Conservation (phyloP, 2,329 filamentous ascomycete species). For the Colletotrichum liriopes region DNA sequence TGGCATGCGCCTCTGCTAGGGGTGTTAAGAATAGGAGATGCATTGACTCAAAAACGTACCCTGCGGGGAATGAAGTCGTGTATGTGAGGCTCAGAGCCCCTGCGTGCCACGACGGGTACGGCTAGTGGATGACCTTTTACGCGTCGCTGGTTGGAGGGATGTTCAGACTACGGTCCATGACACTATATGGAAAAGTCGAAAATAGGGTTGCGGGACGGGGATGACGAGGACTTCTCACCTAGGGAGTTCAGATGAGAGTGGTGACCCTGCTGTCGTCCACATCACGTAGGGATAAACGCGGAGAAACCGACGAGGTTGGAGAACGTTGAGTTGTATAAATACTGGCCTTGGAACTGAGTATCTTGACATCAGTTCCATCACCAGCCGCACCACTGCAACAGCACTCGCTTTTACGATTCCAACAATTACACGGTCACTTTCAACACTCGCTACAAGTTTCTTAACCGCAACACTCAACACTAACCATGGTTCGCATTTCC, state of each 20-base stretch:
- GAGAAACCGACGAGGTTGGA: not conserved
- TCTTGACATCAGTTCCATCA: not conserved
- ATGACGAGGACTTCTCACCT: conserved; percentile 17
- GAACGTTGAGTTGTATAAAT: conserved; percentile 29
- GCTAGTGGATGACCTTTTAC: conserved; percentile 37
- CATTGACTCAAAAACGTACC: conserved; percentile 19
- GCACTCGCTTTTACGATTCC: conserved; percentile 15
- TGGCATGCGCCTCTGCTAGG: conserved; percentile 10
- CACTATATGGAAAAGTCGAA: conserved; percentile 21
- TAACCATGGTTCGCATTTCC: conserved; percentile 31
- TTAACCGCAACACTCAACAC: not conserved
- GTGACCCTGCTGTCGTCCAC: conserved; percentile 16
- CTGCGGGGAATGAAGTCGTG: conserved; percentile 19
- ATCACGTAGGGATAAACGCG: conserved; percentile 23
- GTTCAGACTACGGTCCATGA: conserved; percentile 8
- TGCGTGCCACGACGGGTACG: conserved; percentile 23
- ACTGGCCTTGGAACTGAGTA: not conserved
- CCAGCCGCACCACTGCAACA: conserved; percentile 29
- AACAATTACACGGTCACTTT: conserved; percentile 8
- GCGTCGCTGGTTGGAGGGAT: conserved; percentile 26
- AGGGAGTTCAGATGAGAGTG: conserved; percentile 21
- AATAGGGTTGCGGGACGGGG: conserved; percentile 22
- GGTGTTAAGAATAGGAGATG: conserved; percentile 1
- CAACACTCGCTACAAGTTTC: conserved; percentile 15
- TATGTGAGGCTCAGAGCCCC: conserved; percentile 34